These are phyloP conservation scores for Striga asiatica DNA, from an alignment of 257 asterid genomes.

Conservation along the genomic window DNA sequence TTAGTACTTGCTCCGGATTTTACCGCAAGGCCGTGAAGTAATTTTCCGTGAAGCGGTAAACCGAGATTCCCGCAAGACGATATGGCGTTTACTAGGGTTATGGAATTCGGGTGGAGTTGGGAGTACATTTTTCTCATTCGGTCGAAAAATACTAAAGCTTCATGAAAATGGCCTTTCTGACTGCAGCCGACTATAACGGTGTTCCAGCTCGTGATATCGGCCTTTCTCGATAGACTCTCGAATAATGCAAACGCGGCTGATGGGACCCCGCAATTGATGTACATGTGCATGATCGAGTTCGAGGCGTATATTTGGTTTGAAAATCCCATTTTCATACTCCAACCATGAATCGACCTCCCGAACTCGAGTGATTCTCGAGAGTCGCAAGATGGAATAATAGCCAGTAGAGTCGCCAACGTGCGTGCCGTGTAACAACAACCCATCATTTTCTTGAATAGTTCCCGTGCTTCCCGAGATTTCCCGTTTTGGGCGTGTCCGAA, in stretches of 20 bases:
- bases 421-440: slow-evolving; percentile 17
- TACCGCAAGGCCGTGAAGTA: slow-evolving; percentile 39
- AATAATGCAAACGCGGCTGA: slow-evolving; percentile 39
- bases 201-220: slow-evolving; percentile 53
- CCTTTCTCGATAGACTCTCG: slow-evolving; percentile 12
- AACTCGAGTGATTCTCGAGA: slow-evolving; percentile 31
- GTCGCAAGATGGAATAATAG: slow-evolving; percentile 47
- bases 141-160: slow-evolving; percentile 44
- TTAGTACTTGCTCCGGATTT: slow-evolving; percentile 31
- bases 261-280: slow-evolving; percentile 37
- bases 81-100: slow-evolving; percentile 38
- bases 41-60: slow-evolving; percentile 28
- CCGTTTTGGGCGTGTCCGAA: slow-evolving; percentile 49
- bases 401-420: slow-evolving; percentile 50
- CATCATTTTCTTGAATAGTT: slow-evolving; percentile 38
- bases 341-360: slow-evolving; percentile 46
- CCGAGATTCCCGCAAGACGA: slow-evolving; percentile 56
- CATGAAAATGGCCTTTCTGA: slow-evolving; percentile 30
- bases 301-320: slow-evolving; percentile 23
- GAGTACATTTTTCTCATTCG: slow-evolving; percentile 32
- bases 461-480: slow-evolving; percentile 32
- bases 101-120: slow-evolving; percentile 21
- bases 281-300: slow-evolving; percentile 55
- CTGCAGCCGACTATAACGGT: slow-evolving; percentile 53
- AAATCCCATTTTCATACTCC: slow-evolving; percentile 55